Evolutionary conservation across 2,329 filamentous ascomycete genomes (phyloP).

Genomic region (Didymella pinodella): DNA sequence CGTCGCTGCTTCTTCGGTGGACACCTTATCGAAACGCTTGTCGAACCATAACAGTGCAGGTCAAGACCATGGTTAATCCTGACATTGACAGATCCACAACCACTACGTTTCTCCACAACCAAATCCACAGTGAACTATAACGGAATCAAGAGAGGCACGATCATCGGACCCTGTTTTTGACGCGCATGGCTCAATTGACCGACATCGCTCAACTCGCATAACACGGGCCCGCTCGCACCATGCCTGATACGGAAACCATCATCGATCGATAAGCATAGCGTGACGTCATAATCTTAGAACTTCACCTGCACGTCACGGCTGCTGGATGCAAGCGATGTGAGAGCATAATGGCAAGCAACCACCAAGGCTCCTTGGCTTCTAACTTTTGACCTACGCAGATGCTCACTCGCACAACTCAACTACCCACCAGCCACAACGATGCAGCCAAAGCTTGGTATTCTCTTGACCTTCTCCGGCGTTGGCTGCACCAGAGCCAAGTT

Average conservation of each 20-base stretch:
- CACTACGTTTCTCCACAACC: slow-evolving; percentile 10
- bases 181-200: slow-evolving; percentile 8
- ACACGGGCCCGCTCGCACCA: slow-evolving; percentile 10
- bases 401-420: not conserved
- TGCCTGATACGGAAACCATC: slow-evolving; percentile 1
- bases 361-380: not conserved
- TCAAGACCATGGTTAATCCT: slow-evolving; percentile 8
- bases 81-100: slow-evolving; percentile 10
- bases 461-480: not conserved
- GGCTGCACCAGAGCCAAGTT: slow-evolving; percentile 17
- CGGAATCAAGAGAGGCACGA: slow-evolving; percentile 6
- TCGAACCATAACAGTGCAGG: slow-evolving; percentile 8
- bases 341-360: not conserved
- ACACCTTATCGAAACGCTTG: not conserved
- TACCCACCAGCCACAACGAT: not conserved
- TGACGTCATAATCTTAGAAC: slow-evolving; percentile 8
- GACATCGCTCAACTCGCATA: slow-evolving; percentile 16
- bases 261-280: slow-evolving; percentile 10
- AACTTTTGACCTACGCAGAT: not conserved
- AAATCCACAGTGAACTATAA: slow-evolving; percentile 4
- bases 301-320: slow-evolving; percentile 1
- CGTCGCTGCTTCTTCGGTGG: slow-evolving; percentile 1
- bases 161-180: slow-evolving; percentile 5
- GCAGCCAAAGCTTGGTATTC: slow-evolving; percentile 8
- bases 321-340: not conserved